phyloP scores from a whole-genome alignment of 371 early-diverging fungal genomes.

The Saksenaea oblongispora region DNA sequence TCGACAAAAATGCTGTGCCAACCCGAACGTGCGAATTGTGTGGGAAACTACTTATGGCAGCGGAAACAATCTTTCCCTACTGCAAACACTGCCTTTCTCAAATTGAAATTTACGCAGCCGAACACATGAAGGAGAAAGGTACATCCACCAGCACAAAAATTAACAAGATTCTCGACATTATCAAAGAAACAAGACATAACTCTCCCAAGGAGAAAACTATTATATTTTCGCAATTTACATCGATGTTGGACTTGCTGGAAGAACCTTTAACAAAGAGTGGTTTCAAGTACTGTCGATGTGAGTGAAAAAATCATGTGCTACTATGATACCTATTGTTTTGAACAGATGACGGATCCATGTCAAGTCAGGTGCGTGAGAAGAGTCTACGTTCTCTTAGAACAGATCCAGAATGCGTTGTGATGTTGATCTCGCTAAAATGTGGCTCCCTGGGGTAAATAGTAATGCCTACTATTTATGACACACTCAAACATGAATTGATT shows the following conservation, averaged over 20 bases:
- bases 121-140: neutral
- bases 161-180: constrained; percentile 46
- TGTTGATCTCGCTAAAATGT: constrained; percentile 73
- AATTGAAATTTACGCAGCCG: constrained; percentile 8
- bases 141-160: constrained; percentile 50
- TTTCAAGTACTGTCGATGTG: constrained; percentile 60
- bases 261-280: constrained; percentile 60
- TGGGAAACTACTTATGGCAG: constrained; percentile 22
- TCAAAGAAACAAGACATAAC: constrained; percentile 30
- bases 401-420: constrained; percentile 57
- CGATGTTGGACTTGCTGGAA: constrained; percentile 77
- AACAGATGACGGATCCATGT: constrained; percentile 52
- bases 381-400: constrained; percentile 48
- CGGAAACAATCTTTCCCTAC: neutral
- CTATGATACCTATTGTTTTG: constrained; percentile 31
- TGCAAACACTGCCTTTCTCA: constrained; percentile 18
- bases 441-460: constrained; percentile 64
- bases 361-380: constrained; percentile 44
- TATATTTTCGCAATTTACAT: constrained; percentile 86
- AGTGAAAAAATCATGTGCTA: constrained; percentile 47
- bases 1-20: constrained; percentile 13
- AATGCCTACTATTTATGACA: neutral
- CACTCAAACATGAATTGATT: constrained; percentile 15
- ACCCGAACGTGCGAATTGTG: constrained; percentile 34
- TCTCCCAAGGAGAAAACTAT: constrained; percentile 68